Evolutionary conservation across 1,284 basidiomycete genomes (phyloP).

Genomic region (Cystobasidium sp.): DNA sequence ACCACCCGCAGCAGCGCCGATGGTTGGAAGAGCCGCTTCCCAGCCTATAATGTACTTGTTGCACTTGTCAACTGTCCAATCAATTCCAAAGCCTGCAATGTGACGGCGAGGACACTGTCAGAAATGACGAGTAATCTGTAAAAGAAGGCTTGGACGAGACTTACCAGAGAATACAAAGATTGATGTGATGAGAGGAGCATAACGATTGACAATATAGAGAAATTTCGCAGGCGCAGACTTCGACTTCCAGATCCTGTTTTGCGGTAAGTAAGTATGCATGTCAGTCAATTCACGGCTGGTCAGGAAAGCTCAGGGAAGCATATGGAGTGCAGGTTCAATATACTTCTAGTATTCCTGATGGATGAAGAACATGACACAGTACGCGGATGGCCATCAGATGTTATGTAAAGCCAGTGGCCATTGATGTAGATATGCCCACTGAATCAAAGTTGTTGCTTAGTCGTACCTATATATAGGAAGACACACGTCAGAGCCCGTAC

Average conservation of each 20-base stretch:
- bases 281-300: too few relatives aligned
- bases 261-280: too few relatives aligned
- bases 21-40: conserved; percentile 16
- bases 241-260: conserved; percentile 3
- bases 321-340: too few relatives aligned
- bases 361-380: too few relatives aligned
- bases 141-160: not conserved
- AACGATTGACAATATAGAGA: conserved; percentile 10
- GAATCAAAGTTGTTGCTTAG: not conserved
- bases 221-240: not conserved
- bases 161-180: conserved; percentile 12
- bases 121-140: not conserved
- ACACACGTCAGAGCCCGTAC: too few relatives aligned
- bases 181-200: conserved; percentile 1
- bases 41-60: conserved; percentile 21
- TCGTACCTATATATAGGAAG: not conserved
- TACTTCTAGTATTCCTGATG: conserved; percentile 17
- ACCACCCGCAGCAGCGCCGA: not conserved
- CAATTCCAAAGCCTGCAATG: conserved; percentile 6
- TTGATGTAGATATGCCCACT: not conserved
- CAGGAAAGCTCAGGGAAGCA: too few relatives aligned
- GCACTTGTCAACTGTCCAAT: conserved; percentile 17
- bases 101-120: not conserved
- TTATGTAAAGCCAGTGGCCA: not conserved
- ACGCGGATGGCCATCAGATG: too few relatives aligned